Conservation (phyloP, 345 rosid species). For the Lagerstroemia speciosa region DNA sequence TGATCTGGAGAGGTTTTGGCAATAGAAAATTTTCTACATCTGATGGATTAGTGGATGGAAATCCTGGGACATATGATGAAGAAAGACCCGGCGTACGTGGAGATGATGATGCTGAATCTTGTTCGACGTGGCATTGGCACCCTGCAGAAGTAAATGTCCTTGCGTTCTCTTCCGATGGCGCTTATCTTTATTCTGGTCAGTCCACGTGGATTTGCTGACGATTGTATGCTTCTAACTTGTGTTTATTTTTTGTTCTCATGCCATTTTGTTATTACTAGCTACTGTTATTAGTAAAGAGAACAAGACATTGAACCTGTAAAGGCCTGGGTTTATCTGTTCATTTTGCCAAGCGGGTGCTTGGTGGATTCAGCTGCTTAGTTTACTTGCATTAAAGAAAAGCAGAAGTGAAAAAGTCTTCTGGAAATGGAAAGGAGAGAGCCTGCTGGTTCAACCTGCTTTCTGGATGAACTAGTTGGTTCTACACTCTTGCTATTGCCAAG, state of each 20-base stretch:
- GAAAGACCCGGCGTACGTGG: conserved; percentile 88
- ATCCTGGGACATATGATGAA: conserved; percentile 28
- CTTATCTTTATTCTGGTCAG: conserved; percentile 77
- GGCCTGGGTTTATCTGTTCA: background rate
- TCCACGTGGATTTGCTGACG: background rate
- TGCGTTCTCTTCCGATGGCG: conserved; percentile 88
- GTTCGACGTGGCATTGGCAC: conserved; percentile 94
- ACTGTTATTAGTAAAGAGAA: background rate
- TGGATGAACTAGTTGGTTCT: background rate
- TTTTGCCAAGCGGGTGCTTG: background rate
- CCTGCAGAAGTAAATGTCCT: conserved; percentile 59
- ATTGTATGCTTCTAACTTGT: background rate
- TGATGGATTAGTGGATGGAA: conserved; percentile 19
- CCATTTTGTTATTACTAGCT: background rate
- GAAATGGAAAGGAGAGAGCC: background rate
- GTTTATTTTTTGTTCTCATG: background rate
- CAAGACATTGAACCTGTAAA: background rate
- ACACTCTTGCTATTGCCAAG: background rate
- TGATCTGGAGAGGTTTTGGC: conserved; percentile 86
- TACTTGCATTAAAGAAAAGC: background rate
- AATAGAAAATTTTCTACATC: conserved; percentile 31
- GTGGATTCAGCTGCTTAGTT: background rate
- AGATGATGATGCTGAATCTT: conserved; percentile 89
- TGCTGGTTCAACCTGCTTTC: background rate
- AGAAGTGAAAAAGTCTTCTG: background rate